Conservation (phyloP, 164 flowering plant species). For the Warburgia ugandensis region DNA sequence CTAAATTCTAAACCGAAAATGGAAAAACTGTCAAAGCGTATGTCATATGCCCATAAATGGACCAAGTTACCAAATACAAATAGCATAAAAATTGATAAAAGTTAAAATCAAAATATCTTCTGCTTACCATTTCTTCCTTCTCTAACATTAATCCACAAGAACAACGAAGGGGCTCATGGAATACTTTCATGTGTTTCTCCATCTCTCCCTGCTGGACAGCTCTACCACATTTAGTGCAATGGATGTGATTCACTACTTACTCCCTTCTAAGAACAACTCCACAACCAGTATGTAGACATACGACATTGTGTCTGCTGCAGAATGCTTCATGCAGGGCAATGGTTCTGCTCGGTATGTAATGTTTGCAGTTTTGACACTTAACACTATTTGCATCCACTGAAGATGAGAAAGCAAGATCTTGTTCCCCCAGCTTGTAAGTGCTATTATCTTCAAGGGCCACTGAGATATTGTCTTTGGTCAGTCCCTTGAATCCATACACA, state of each 20-base stretch:
- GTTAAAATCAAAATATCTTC: neutral
- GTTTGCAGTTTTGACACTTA: constrained; percentile 77
- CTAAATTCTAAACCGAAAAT: too few relatives aligned
- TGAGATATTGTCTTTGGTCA: constrained; percentile 42
- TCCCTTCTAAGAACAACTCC: constrained; percentile 75
- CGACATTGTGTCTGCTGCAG: constrained; percentile 73
- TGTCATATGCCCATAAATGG: too few relatives aligned
- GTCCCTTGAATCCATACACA: constrained; percentile 84
- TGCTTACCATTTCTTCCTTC: constrained; percentile 87
- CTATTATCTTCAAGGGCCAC: constrained; percentile 39
- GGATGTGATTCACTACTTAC: constrained; percentile 67
- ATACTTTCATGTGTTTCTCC: constrained; percentile 91
- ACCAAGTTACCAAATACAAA: neutral
- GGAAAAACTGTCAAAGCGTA: too few relatives aligned
- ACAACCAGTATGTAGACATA: constrained; percentile 71
- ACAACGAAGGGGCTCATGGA: constrained; percentile 88
- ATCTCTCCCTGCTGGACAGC: constrained; percentile 70
- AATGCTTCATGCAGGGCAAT: constrained; percentile 86
- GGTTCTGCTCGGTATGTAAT: constrained; percentile 64
- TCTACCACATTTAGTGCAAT: constrained; percentile 71
- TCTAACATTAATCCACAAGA: constrained; percentile 79
- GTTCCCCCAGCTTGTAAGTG: constrained; percentile 37
- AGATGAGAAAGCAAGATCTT: constrained; percentile 38
- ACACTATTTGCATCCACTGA: constrained; percentile 45
- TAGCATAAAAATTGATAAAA: too few relatives aligned